Evolutionary conservation across 1,284 basidiomycete genomes (phyloP).

Genomic region (Lignosus rhinocerotis): DNA sequence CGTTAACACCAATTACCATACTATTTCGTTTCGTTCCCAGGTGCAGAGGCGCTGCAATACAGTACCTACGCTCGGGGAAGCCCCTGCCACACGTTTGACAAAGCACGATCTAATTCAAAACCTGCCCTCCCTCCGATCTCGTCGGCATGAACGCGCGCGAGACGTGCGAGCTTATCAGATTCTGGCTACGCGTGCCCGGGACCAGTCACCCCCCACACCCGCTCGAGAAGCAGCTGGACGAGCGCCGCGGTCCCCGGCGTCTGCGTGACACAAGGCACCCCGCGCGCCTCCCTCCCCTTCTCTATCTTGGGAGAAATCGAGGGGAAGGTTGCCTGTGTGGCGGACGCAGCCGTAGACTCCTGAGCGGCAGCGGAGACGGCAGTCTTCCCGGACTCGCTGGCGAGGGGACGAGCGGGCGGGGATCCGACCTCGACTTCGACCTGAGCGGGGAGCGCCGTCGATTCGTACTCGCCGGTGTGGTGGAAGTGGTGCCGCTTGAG

Average conservation of each 20-base stretch:
- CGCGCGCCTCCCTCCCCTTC: conserved; percentile 26
- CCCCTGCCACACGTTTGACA: too few relatives aligned
- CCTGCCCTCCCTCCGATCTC: conserved; percentile 14
- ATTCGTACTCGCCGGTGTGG: conserved; percentile 44
- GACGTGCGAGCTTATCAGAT: conserved; percentile 4
- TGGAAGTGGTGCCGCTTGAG: conserved; percentile 41
- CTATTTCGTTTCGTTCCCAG: too few relatives aligned
- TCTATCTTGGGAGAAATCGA: not conserved
- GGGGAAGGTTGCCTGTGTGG: too few relatives aligned
- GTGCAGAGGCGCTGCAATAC: too few relatives aligned
- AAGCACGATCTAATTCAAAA: conserved; percentile 3
- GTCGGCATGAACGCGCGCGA: conserved; percentile 6
- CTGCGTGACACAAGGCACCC: conserved; percentile 52
- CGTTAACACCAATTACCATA: too few relatives aligned
- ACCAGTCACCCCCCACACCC: conserved; percentile 55
- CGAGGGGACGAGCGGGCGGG: not conserved
- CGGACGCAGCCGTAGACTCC: too few relatives aligned
- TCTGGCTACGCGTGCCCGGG: not conserved
- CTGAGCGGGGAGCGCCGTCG: conserved; percentile 51
- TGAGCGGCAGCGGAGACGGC: not conserved
- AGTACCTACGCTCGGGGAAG: too few relatives aligned
- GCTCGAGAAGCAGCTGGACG: conserved; percentile 46
- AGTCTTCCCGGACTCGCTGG: not conserved
- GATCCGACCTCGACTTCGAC: conserved; percentile 44
- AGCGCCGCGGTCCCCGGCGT: conserved; percentile 60